phyloP scores from a whole-genome alignment of 306 rosid genomes.

The Ceratonia siliqua region DNA sequence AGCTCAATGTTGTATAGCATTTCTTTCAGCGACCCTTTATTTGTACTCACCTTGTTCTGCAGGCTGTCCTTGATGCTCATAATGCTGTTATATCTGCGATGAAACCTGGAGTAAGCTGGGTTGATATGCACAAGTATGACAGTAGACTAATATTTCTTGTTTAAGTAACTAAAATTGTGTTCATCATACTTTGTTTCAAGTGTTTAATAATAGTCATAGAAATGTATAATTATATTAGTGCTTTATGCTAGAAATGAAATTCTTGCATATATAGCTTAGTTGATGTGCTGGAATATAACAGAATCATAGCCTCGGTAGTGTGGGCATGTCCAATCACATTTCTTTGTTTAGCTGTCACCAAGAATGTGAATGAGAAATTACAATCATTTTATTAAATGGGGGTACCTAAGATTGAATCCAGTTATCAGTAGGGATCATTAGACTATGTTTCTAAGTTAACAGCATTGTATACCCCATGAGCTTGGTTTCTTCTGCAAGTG shows the following conservation, averaged over 20 bases:
- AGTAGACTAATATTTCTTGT: not conserved
- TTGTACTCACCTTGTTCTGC: constrained; percentile 34
- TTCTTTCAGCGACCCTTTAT: not conserved
- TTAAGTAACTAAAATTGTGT: constrained; percentile 19
- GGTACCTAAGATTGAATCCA: not conserved
- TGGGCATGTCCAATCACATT: not conserved
- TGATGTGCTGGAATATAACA: constrained; percentile 4
- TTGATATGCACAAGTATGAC: constrained; percentile 84
- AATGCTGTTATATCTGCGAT: constrained; percentile 73
- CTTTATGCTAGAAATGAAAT: constrained; percentile 2
- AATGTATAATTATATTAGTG: constrained; percentile 10
- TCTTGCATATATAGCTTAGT: constrained; percentile 20
- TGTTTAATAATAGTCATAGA: not conserved
- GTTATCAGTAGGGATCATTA: constrained; percentile 13
- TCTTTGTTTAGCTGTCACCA: constrained; percentile 1
- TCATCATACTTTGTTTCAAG: constrained; percentile 22
- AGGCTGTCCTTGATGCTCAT: constrained; percentile 96
- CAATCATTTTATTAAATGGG: not conserved
- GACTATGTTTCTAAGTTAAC: not conserved
- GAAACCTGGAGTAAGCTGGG: constrained; percentile 86
- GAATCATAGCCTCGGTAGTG: constrained; percentile 7
- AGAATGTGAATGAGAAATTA: constrained; percentile 21
- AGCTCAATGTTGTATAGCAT: constrained; percentile 19
- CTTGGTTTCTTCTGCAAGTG: not conserved
- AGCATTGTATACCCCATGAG: not conserved